Evolutionary conservation across 495 filamentous ascomycete genomes (phyloP).

Genomic region (Podospora bellae-mahoneyi): DNA sequence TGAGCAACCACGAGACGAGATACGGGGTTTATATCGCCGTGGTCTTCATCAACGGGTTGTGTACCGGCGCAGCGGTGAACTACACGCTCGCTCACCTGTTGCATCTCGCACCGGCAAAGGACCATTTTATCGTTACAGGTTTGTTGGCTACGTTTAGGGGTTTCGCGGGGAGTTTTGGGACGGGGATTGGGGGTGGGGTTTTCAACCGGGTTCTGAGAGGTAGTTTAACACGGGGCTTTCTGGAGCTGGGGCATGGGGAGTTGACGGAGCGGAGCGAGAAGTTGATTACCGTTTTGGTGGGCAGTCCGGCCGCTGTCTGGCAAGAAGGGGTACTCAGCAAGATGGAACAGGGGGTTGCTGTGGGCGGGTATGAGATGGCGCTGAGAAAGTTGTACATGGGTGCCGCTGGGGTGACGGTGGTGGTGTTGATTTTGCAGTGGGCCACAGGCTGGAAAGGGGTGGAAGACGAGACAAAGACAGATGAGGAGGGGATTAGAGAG

Average conservation of each 20-base stretch:
- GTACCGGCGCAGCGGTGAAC: slow-evolving; percentile 66
- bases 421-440: slow-evolving; percentile 59
- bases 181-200: slow-evolving; percentile 70
- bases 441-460: slow-evolving; percentile 61
- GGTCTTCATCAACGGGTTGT: slow-evolving; percentile 65
- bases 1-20: slow-evolving; percentile 48
- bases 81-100: slow-evolving; percentile 75
- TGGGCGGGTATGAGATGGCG: slow-evolving; percentile 59
- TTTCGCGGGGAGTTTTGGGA: slow-evolving; percentile 72
- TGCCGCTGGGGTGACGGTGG: slow-evolving; percentile 51
- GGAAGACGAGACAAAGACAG: slow-evolving; percentile 16
- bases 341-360: slow-evolving; percentile 57
- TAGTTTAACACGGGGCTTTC: slow-evolving; percentile 57
- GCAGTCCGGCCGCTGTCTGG: slow-evolving; percentile 62
- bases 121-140: slow-evolving; percentile 68
- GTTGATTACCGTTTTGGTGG: slow-evolving; percentile 61
- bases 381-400: slow-evolving; percentile 57
- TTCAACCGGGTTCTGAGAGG: slow-evolving; percentile 60
- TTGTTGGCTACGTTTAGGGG: slow-evolving; percentile 69
- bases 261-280: slow-evolving; percentile 46
- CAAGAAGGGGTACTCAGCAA: slow-evolving; percentile 42
- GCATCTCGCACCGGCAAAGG: slow-evolving; percentile 56
- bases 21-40: slow-evolving; percentile 48
- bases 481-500: slow-evolving; percentile 33
- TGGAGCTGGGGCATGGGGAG: slow-evolving; percentile 33